Percentiles rank a stretch among this genome's conserved stretches.
phyloP scores from a whole-genome alignment of 257 asterid species.

The Pogostemon cablin region DNA sequence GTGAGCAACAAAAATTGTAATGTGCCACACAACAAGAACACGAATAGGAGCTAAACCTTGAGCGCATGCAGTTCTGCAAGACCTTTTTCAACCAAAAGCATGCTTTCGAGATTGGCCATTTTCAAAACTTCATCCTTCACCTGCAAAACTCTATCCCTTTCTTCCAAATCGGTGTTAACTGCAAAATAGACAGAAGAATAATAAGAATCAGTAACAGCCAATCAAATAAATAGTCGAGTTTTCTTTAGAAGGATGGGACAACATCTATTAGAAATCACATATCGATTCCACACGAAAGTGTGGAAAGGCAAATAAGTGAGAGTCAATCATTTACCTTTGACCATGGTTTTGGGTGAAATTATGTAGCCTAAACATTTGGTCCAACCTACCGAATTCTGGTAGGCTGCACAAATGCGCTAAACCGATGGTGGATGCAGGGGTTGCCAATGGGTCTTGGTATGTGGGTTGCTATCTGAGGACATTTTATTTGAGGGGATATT shows the following conservation, averaged over 20 bases:
- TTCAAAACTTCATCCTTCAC: slow-evolving; percentile 44
- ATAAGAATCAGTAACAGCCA: slow-evolving; percentile 13
- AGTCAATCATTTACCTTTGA: no score
- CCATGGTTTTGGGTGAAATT: no score
- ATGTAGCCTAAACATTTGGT: no score
- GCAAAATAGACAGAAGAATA: slow-evolving; percentile 34
- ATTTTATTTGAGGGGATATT: no score
- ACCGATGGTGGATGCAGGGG: no score
- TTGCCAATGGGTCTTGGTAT: no score
- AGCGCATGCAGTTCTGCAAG: slow-evolving; percentile 74
- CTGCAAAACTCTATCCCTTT: slow-evolving; percentile 52
- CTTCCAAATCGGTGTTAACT: slow-evolving; percentile 65
- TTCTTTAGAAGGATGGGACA: background rate
- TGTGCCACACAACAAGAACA: background rate
- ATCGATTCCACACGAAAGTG: no score
- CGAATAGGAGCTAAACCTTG: slow-evolving; percentile 53
- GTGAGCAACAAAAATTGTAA: no score
- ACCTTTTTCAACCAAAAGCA: slow-evolving; percentile 91
- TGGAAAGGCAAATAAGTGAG: no score
- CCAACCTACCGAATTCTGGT: no score
- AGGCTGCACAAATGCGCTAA: no score
- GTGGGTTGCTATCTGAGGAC: no score
- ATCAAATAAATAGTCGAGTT: background rate
- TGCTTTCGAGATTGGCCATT: slow-evolving; percentile 76
- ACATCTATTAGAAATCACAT: background rate